Base-by-base conservation (phyloP, 306 rosid species). In the Vachellia pachyceras region DNA sequence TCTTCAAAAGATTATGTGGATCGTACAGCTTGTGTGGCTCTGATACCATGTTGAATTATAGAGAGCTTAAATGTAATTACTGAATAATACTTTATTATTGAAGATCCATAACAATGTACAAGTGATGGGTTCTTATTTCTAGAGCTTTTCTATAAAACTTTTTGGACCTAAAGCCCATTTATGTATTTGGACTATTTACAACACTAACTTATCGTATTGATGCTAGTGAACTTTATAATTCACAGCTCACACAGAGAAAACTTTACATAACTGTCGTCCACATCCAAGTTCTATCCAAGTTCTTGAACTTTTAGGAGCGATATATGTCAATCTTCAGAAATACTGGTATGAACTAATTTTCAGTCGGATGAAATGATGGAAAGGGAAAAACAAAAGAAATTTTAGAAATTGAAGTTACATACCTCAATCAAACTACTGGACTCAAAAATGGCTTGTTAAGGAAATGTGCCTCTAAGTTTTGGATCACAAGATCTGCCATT, bases 401-500 rank as follows among this genome's bases (percentile, higher is more conserved):
- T 25, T 61, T 61, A 61, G n/a, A n/a, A n/a, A n/a, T n/a, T n/a
- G n/a, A 29, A 11, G 39, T 61, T 36, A 47, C 54, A 47, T 18
- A 75, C 73, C 78, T 61, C 23, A 50, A 72, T 85, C 79, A 90
- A 63, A 80, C 73, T 14, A 90, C 86, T 0, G 91, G 91, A 78
- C 86, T 87, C 78, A 89, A 47, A 36, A 90, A 88, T 45, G 91
- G 92, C 50, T 85, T 63, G 39, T 84, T 79, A 47, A 55, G 82
- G 80, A 90, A 90, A 60, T 87, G 85, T 2, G 94, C 92, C 82
- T 83, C 96, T 60, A 93, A 82, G 85, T 91, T 93, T 25, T 77
- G 73, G 73, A 91, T 47, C 33, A 93, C 94, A 69, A 91, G 91
- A 42, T 88, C 92, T 3, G 90, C 90, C 97, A 93, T 93, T 3